phyloP scores from a whole-genome alignment of 345 rosid species.

The Linum tenue region DNA sequence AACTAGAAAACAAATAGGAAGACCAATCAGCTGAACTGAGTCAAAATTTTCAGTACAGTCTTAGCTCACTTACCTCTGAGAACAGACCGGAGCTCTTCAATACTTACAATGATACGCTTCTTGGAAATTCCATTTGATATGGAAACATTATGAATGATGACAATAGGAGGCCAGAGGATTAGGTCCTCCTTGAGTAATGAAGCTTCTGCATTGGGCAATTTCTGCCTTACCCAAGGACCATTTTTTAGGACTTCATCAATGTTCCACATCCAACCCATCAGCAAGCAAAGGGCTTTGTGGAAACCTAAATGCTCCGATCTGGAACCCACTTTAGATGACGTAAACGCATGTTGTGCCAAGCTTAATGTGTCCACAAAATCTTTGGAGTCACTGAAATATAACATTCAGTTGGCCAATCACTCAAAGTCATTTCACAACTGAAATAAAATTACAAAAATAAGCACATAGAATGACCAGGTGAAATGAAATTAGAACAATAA shows the following conservation, averaged over 20 bases:
- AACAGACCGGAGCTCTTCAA: constrained; percentile 23
- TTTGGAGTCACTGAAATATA: constrained; percentile 26
- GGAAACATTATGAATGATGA: constrained; percentile 38
- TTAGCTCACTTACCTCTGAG: constrained; percentile 30
- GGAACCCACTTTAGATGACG: constrained; percentile 17
- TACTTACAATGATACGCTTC: constrained; percentile 24
- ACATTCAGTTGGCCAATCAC: constrained; percentile 1
- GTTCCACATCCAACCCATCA: constrained; percentile 52
- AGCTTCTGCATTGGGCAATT: constrained; percentile 28
- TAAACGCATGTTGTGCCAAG: constrained; percentile 38
- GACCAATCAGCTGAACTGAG: too few relatives aligned
- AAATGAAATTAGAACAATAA: too few relatives aligned
- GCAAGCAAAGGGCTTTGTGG: constrained; percentile 41
- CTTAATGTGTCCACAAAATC: constrained; percentile 26
- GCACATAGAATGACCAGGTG: too few relatives aligned
- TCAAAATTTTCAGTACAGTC: neutral
- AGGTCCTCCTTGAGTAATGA: constrained; percentile 38
- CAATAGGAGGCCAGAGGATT: constrained; percentile 48
- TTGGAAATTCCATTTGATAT: constrained; percentile 21
- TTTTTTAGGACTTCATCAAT: constrained; percentile 7
- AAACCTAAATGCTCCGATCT: constrained; percentile 48
- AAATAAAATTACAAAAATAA: too few relatives aligned
- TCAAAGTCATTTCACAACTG: neutral
- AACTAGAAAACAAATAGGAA: too few relatives aligned
- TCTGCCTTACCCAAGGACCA: constrained; percentile 22